Conservation (phyloP, 2,329 filamentous ascomycete genomes). For the Pyricularia sp. region DNA sequence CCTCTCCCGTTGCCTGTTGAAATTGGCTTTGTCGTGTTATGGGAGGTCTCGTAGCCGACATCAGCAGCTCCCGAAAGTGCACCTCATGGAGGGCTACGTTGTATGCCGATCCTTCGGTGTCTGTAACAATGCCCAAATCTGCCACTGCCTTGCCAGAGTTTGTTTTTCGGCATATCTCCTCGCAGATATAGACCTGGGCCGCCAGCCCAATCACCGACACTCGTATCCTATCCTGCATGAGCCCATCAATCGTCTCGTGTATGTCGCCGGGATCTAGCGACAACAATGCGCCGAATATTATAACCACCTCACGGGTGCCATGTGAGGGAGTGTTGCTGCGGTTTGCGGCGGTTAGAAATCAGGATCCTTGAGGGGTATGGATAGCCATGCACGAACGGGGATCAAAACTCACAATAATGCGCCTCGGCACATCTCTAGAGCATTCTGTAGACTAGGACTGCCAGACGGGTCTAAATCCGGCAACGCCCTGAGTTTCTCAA, state of each 20-base stretch:
- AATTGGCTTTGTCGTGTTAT: constrained; percentile 59
- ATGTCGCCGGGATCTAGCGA: constrained; percentile 93
- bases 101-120: constrained; percentile 48
- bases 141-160: constrained; percentile 58
- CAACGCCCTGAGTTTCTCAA: constrained; percentile 63
- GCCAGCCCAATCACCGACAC: constrained; percentile 85
- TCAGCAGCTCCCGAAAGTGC: constrained; percentile 82
- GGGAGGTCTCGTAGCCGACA: constrained; percentile 82
- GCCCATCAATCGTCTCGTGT: constrained; percentile 72
- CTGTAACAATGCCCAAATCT: constrained; percentile 4
- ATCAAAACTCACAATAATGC: constrained; percentile 60
- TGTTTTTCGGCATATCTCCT: constrained; percentile 78
- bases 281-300: constrained; percentile 84
- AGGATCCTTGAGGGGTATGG: neutral
- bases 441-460: constrained; percentile 81
- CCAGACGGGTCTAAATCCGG: constrained; percentile 61
- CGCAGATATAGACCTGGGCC: constrained; percentile 86
- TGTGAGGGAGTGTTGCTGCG: constrained; percentile 78
- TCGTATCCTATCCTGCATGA: constrained; percentile 75
- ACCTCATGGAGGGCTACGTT: constrained; percentile 78
- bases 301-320: constrained; percentile 84
- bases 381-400: neutral
- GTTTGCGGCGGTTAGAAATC: neutral
- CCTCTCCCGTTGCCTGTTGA: constrained; percentile 20
- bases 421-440: constrained; percentile 88